phyloP scores from a whole-genome alignment of 495 filamentous ascomycete genomes.

The Podospora bellae-mahoneyi region DNA sequence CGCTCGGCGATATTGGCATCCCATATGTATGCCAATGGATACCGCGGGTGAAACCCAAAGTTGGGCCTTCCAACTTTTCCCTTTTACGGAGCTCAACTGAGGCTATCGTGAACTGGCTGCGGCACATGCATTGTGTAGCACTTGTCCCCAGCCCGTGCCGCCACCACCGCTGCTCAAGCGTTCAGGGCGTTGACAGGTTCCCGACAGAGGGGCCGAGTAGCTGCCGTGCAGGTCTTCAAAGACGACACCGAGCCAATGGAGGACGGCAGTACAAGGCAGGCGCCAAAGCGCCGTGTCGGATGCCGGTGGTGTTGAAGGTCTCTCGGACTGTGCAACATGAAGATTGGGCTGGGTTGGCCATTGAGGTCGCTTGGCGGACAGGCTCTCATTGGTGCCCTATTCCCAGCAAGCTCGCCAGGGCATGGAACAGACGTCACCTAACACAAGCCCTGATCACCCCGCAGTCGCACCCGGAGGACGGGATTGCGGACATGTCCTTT shows the following conservation, averaged over 20 bases:
- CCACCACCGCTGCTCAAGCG: background rate
- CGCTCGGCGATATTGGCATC: slow-evolving; percentile 4
- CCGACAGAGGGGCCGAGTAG: background rate
- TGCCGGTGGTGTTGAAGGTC: background rate
- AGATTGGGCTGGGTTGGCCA: background rate
- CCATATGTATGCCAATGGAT: background rate
- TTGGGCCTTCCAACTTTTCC: slow-evolving; percentile 12
- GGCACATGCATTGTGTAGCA: slow-evolving; percentile 9
- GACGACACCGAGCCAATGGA: background rate
- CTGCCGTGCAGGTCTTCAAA: background rate
- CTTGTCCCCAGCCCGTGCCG: background rate
- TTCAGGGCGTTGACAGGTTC: background rate
- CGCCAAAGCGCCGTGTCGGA: background rate
- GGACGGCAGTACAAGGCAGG: background rate
- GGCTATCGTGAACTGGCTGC: slow-evolving; percentile 14
- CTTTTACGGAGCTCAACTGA: slow-evolving; percentile 18
- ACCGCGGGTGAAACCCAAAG: slow-evolving; percentile 15
- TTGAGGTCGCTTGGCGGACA: slow-evolving; percentile 22
- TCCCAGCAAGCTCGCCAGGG: slow-evolving; percentile 8
- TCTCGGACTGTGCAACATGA: slow-evolving; percentile 17
- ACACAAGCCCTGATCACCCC: slow-evolving; percentile 20
- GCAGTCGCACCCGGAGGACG: slow-evolving; percentile 14
- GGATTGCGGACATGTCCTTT: slow-evolving; percentile 1
- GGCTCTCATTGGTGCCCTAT: background rate
- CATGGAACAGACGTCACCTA: slow-evolving; percentile 28